Evolutionary conservation across 2,329 filamentous ascomycete genomes (phyloP), one percentile per base, ranked within the genome.

Genomic region (Sclerotinia subarctica): DNA sequence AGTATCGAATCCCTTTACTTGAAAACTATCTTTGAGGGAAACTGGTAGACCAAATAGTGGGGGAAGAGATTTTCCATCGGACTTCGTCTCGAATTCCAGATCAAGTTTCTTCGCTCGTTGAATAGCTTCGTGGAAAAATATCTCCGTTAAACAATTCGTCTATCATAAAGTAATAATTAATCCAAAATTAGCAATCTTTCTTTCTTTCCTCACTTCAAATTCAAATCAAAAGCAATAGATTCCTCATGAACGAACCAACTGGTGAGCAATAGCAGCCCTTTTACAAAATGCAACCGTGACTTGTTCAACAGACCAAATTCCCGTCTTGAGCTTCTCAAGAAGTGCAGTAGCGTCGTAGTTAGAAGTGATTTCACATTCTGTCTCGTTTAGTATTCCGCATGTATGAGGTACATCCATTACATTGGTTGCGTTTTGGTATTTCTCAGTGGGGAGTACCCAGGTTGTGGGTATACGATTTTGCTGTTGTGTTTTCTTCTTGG

Each of bases 21-120:
- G 85, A 69, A 96, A 85, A 1, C 86, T 86, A 71, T 88, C 93
- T 76, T 97, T 35, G 7, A 49, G 60, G 29, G 42, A 42, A 5
- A 67, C 21, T 7, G 64, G 64, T n/a, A 67, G 19, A 0, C 64
- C 64, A 4, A 47, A 46, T 11, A 70, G 82, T 1, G 77, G 73
- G 1, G 77, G 73, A n/a, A 42, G 11, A 3, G 82, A 76, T 70
- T 79, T 77, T 0, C 80, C 78, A 6, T 78, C 78, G 7, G 69
- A 66, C 3, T 74, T 70, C 5, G 42, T 19, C 2, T 5, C 19
- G 5, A 81, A 71, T 65, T 81, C 73, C 1, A 79, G 74, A 73
- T 87, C 85, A 2, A 85, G 75, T 10, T 76, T 47, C n/a, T 74
- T 73, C 0, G 84, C 84, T 11, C 49, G 17, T 5, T 35, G 52